Percentiles rank a stretch among this genome's conserved stretches.
Evolutionary conservation across 139 green algal species (phyloP).

Genomic region (Nannochloris sp.): DNA sequence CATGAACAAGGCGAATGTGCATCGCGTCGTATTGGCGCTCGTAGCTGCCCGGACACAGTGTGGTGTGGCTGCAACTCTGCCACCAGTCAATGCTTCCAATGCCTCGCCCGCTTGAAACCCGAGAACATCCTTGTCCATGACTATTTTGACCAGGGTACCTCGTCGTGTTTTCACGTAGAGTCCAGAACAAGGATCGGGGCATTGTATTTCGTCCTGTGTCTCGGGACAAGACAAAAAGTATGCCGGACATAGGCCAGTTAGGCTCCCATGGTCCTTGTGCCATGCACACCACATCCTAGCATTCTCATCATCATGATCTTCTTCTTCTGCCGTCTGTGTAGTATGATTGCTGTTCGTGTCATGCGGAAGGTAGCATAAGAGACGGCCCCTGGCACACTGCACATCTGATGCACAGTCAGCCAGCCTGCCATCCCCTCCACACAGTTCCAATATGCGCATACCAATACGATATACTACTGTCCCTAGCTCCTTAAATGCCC

Average conservation of each 20-base stretch:
- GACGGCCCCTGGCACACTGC: slow-evolving; percentile 34
- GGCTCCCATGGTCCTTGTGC: slow-evolving; percentile 61
- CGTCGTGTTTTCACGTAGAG: slow-evolving; percentile 46
- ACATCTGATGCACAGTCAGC: not conserved
- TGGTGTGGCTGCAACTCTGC: slow-evolving; percentile 56
- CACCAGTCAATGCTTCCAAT: slow-evolving; percentile 52
- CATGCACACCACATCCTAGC: slow-evolving; percentile 60
- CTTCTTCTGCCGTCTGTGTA: too few relatives aligned
- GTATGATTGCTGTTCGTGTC: too few relatives aligned
- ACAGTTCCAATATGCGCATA: slow-evolving; percentile 37
- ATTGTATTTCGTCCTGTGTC: slow-evolving; percentile 19
- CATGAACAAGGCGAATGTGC: slow-evolving; percentile 77
- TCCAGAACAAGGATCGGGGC: slow-evolving; percentile 38
- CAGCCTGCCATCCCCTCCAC: slow-evolving; percentile 19
- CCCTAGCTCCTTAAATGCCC: slow-evolving; percentile 55
- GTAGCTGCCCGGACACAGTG: slow-evolving; percentile 55
- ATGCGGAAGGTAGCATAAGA: slow-evolving; percentile 64
- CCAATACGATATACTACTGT: slow-evolving; percentile 42
- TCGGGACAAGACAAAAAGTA: slow-evolving; percentile 42
- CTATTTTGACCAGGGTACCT: slow-evolving; percentile 31
- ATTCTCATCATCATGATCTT: too few relatives aligned
- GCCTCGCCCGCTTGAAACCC: slow-evolving; percentile 71
- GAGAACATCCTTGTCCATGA: slow-evolving; percentile 46
- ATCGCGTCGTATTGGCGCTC: not conserved
- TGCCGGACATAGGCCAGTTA: slow-evolving; percentile 60